phyloP scores from a whole-genome alignment of 495 filamentous ascomycete genomes.

The Penicillium flavigenum region DNA sequence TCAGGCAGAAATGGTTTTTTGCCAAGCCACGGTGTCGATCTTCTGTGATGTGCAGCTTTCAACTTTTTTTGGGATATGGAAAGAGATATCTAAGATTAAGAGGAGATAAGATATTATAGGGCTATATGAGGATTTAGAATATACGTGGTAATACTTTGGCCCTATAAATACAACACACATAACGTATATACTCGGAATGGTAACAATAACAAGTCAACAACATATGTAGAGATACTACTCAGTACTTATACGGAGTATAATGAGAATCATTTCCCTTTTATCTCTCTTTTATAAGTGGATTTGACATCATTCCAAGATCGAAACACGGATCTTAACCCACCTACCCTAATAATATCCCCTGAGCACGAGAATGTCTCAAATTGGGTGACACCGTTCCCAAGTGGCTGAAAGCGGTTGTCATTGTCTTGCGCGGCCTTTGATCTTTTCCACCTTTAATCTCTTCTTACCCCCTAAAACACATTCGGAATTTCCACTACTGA shows the following conservation, averaged over 20 bases:
- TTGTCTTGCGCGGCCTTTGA: conserved; percentile 28
- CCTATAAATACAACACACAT: not conserved
- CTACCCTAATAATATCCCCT: conserved; percentile 1
- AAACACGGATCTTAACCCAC: not conserved
- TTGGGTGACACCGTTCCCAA: conserved; percentile 21
- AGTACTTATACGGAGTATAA: not conserved
- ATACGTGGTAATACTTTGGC: not conserved
- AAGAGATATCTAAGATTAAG: not conserved
- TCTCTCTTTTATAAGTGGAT: not conserved
- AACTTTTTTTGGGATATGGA: not conserved
- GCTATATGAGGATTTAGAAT: not conserved
- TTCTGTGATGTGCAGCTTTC: conserved; percentile 2
- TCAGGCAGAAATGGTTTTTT: conserved; percentile 9
- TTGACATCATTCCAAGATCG: not conserved
- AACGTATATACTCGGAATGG: not conserved
- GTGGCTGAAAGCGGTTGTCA: conserved; percentile 32
- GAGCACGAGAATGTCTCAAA: conserved; percentile 18
- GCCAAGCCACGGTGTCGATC: conserved; percentile 19
- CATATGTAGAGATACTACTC: not conserved
- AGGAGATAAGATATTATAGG: not conserved
- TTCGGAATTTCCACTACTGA: not conserved
- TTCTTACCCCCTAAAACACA: not conserved
- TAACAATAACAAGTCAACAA: not conserved
- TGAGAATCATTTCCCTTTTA: conserved; percentile 2
- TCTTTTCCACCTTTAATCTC: conserved; percentile 8